Percentiles rank a stretch among this genome's conserved stretches.
Conservation (phyloP, 1,284 basidiomycete genomes). For the Cryptococcus sp. region DNA sequence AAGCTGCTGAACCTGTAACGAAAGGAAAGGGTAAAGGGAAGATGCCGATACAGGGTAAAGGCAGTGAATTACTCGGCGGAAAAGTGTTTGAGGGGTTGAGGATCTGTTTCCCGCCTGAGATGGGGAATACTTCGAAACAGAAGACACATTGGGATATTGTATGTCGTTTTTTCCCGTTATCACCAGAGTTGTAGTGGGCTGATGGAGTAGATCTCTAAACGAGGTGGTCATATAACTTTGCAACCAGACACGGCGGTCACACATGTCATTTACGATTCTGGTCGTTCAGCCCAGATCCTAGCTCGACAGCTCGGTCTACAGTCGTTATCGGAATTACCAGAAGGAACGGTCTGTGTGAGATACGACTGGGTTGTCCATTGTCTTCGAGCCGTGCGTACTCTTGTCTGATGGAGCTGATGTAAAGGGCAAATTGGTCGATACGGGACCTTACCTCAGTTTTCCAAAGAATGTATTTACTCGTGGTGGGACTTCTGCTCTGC, state of each 20-base stretch:
- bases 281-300: slow-evolving; percentile 16
- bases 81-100: slow-evolving; percentile 31
- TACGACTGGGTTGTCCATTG: slow-evolving; percentile 37
- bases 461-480: slow-evolving; percentile 21
- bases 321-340: slow-evolving; percentile 31
- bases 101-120: slow-evolving; percentile 32
- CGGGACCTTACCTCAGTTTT: slow-evolving; percentile 27
- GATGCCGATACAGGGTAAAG: slow-evolving; percentile 1
- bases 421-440: slow-evolving; percentile 23
- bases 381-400: slow-evolving; percentile 25
- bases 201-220: slow-evolving; percentile 25
- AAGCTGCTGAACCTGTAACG: neutral
- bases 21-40: slow-evolving; percentile 4
- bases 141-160: slow-evolving; percentile 32
- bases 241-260: slow-evolving; percentile 41
- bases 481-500: too few species aligned
- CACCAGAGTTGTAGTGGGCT: neutral
- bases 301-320: slow-evolving; percentile 27
- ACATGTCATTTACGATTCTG: slow-evolving; percentile 37
- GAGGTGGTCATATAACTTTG: slow-evolving; percentile 30
- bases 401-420: neutral
- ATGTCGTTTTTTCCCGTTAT: slow-evolving; percentile 4
- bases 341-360: slow-evolving; percentile 35
- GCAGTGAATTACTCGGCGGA: slow-evolving; percentile 8
- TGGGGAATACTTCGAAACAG: slow-evolving; percentile 19